Conservation (phyloP, 306 rosid species). For the Quercus engelmannii region DNA sequence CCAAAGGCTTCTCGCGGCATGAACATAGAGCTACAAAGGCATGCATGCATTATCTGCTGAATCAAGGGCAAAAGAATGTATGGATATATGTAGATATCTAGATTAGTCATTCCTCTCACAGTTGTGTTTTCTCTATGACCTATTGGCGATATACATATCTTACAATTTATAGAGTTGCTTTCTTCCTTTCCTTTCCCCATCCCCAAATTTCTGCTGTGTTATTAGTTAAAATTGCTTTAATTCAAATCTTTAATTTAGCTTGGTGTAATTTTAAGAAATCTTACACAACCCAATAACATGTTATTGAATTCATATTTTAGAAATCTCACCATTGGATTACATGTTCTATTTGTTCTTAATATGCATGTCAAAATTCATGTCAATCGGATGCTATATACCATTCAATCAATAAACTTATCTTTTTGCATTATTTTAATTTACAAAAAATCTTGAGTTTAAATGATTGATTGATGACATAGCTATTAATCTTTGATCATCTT, state of each 20-base stretch:
- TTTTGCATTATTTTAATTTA: no score
- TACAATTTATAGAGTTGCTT: neutral
- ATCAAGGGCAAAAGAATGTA: neutral
- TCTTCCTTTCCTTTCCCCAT: neutral
- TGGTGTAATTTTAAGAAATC: no score
- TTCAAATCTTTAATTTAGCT: neutral
- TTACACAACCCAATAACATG: no score
- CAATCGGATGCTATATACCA: no score
- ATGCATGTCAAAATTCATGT: no score
- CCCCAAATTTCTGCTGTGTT: neutral
- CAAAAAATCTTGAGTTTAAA: no score
- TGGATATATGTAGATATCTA: constrained; percentile 17
- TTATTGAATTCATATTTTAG: no score
- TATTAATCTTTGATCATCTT: no score
- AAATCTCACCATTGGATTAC: no score
- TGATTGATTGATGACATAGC: no score
- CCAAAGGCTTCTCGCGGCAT: constrained; percentile 79
- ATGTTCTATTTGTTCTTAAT: no score
- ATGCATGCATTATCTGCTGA: neutral
- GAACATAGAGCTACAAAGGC: constrained; percentile 22
- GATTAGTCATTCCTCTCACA: neutral
- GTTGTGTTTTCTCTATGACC: neutral
- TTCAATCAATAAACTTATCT: neutral
- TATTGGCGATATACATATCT: neutral
- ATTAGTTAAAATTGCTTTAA: neutral